Base-by-base conservation (phyloP, 345 rosid genomes). In the Dimocarpus longan region DNA sequence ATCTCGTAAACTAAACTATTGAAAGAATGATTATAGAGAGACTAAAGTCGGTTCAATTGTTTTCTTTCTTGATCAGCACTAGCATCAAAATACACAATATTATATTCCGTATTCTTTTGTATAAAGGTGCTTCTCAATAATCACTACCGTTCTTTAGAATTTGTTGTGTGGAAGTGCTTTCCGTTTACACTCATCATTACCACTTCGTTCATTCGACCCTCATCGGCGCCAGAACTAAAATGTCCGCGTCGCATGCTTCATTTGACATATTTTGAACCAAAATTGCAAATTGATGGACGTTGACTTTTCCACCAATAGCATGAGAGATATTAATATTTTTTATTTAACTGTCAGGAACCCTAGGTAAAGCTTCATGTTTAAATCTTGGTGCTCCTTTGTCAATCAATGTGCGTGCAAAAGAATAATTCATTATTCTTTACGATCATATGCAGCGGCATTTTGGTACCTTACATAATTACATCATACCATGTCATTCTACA, bases 251-350 rank as follows among this genome's bases (percentile, higher is more conserved):
- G 68, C 42, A 65, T 76, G 40, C 6, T 46, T 2, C 70, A 19
- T 54, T 5, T 12, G 52, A 8, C 22, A 6, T 54, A 13, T 70
- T 70, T 43, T 9, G 8, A 13, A 68, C 2, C 52, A 44, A 59
- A 71, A 22, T n/a, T 66, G 24, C 32, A 32, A n/a, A 48, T 28
- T 65, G 4, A 74, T n/a, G n/a, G 40, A 13, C 6, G 54, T 78
- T 39, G 70, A 71, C 75, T 62, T 78, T 70, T 62, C 65, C 1
- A 6, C 69, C 68, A 59, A 22, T 18, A 32, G 66, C 67, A 52
- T 40, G 68, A 15, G 43, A 40, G 68, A 15, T 24, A 40, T 42
- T 44, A 60, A 22, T n/a, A 52, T 39, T 56, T 19, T 52, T 6
- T 22, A 28, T 66, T 54, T 56, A 52, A 43, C 70, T 42, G 19